phyloP scores from a whole-genome alignment of 352 stramenopile genomes.

The Elongisporangium prolatum region DNA sequence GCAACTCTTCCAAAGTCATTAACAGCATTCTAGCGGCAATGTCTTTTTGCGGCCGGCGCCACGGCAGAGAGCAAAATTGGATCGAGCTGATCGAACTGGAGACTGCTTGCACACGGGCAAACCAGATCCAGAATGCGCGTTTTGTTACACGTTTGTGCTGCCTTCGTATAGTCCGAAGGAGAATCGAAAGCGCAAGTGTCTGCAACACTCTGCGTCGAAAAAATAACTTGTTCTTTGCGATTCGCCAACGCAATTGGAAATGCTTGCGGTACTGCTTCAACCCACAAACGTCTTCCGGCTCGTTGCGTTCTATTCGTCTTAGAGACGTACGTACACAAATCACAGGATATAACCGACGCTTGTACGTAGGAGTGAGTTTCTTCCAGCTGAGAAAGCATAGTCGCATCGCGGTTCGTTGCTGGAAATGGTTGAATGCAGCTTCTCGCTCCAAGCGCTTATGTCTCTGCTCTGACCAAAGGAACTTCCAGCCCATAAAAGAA shows the following conservation, averaged over 20 bases:
- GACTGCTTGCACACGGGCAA: constrained; percentile 20
- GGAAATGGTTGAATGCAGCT: constrained; percentile 1
- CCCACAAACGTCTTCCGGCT: neutral
- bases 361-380: neutral
- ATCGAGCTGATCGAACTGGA: constrained; percentile 17
- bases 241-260: neutral
- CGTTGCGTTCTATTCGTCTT: neutral
- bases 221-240: neutral
- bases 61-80: constrained; percentile 18
- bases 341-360: neutral
- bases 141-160: constrained; percentile 17
- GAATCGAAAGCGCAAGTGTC: constrained; percentile 7
- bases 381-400: neutral
- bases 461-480: neutral
- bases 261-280: neutral
- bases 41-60: constrained; percentile 7
- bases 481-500: neutral
- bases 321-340: constrained; percentile 1
- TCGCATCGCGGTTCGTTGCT: constrained; percentile 5
- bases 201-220: neutral
- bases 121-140: constrained; percentile 47
- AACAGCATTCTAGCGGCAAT: constrained; percentile 21
- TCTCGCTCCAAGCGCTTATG: neutral
- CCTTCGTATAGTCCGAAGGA: constrained; percentile 19
- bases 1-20: constrained; percentile 22